phyloP scores from a whole-genome alignment of 2,329 filamentous ascomycete genomes.

The Penicillium sp. region DNA sequence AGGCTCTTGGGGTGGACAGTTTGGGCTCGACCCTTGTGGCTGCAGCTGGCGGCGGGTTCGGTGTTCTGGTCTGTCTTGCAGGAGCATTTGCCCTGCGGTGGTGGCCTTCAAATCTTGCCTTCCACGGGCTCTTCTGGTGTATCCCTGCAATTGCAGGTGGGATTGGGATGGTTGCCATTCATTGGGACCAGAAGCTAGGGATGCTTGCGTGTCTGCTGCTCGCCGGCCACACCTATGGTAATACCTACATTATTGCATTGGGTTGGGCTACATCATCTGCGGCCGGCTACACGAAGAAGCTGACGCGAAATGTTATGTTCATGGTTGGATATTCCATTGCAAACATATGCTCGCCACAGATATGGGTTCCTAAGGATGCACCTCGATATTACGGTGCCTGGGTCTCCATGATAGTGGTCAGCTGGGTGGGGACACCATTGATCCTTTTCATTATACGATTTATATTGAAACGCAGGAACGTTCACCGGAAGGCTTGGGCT shows the following conservation, averaged over 20 bases:
- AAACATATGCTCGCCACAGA: conserved; percentile 33
- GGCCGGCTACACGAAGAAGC: conserved; percentile 32
- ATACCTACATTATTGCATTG: conserved; percentile 39
- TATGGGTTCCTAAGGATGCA: conserved; percentile 26
- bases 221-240: conserved; percentile 30
- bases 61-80: conserved; percentile 32
- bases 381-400: conserved; percentile 37
- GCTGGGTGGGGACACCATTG: conserved; percentile 38
- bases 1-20: conserved; percentile 36
- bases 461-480: conserved; percentile 24
- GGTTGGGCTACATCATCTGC: conserved; percentile 40
- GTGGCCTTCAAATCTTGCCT: conserved; percentile 34
- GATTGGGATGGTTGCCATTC: conserved; percentile 33
- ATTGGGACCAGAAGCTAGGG: conserved; percentile 30
- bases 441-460: conserved; percentile 36
- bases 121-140: conserved; percentile 33
- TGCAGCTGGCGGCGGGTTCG: conserved; percentile 39
- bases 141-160: conserved; percentile 26
- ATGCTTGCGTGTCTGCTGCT: conserved; percentile 34
- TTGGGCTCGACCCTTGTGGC: conserved; percentile 43
- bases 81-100: conserved; percentile 31
- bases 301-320: conserved; percentile 34
- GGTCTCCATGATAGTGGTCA: conserved; percentile 32
- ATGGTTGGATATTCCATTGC: conserved; percentile 21
- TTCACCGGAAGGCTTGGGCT: background rate